Evolutionary conservation across 1,139 yeast species (phyloP).

Genomic region (Sporopachydermia cereana): DNA sequence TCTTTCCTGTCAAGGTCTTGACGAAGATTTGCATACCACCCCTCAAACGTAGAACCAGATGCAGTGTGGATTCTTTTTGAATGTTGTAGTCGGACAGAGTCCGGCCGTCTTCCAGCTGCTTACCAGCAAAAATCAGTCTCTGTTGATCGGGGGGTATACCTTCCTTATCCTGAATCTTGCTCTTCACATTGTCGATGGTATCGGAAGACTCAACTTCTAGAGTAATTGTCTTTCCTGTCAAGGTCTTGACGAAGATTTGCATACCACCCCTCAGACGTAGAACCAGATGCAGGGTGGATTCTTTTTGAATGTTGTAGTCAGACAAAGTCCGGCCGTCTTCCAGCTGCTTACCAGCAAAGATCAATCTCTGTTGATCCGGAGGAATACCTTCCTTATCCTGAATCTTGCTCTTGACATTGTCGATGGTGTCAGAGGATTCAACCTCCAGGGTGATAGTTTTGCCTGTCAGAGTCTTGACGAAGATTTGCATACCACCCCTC

Average conservation of each 20-base stretch:
- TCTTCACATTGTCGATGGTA: constrained; percentile 64
- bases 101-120: constrained; percentile 56
- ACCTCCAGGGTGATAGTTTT: constrained; percentile 83
- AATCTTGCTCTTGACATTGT: constrained; percentile 83
- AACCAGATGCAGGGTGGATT: constrained; percentile 79
- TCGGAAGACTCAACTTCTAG: constrained; percentile 63
- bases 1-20: constrained; percentile 22
- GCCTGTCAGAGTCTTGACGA: constrained; percentile 80
- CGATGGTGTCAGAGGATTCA: constrained; percentile 84
- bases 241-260: constrained; percentile 50
- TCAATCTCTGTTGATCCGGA: constrained; percentile 75
- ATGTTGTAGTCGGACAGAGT: constrained; percentile 56
- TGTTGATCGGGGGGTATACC: constrained; percentile 91
- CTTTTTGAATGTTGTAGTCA: constrained; percentile 91
- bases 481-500: constrained; percentile 67
- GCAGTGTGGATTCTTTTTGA: constrained; percentile 53
- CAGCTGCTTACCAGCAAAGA: constrained; percentile 63
- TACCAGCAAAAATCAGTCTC: constrained; percentile 54
- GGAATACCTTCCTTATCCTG: constrained; percentile 91
- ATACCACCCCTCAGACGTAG: constrained; percentile 90
- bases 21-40: constrained; percentile 35
- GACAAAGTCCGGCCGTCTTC: constrained; percentile 69
- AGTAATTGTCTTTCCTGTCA: constrained; percentile 63
- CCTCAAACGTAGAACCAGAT: constrained; percentile 45
- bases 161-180: constrained; percentile 85